These are phyloP conservation scores for Verbascum thapsus DNA, from an alignment of 257 asterid species.

Conservation along the genomic window DNA sequence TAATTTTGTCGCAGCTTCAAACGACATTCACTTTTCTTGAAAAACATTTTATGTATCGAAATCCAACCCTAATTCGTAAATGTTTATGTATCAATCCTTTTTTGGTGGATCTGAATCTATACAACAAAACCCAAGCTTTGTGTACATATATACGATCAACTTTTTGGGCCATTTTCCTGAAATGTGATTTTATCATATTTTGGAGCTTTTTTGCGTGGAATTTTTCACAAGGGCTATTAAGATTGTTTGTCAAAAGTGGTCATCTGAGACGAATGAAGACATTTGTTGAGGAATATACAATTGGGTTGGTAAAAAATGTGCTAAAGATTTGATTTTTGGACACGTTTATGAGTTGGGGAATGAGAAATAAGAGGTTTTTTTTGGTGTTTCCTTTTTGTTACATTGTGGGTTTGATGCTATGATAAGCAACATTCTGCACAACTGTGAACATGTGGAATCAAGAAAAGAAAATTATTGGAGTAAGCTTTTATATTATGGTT, in stretches of 20 bases:
- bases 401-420: conserved; percentile 43
- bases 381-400: no score
- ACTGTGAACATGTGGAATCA: conserved; percentile 49
- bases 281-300: conserved; percentile 25
- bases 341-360: conserved; percentile 18
- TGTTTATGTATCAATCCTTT: conserved; percentile 38
- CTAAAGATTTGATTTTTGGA: conserved; percentile 24
- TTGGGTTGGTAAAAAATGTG: conserved; percentile 31
- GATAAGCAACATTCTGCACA: conserved; percentile 51
- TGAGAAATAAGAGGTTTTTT: no score
- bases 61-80: conserved; percentile 31
- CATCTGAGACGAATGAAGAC: conserved; percentile 26
- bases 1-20: no score
- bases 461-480: conserved; percentile 43
- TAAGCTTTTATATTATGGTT: conserved; percentile 44
- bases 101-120: conserved; percentile 43
- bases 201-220: no score
- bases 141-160: neutral
- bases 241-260: conserved; percentile 27
- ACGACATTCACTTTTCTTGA: no score
- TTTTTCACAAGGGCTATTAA: conserved; percentile 32
- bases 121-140: conserved; percentile 28
- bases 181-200: conserved; percentile 27
- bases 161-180: conserved; percentile 32
- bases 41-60: no score